These are phyloP conservation scores for Debaryomyces udenii DNA, from an alignment of 1,139 yeast species.

Conservation along the genomic window DNA sequence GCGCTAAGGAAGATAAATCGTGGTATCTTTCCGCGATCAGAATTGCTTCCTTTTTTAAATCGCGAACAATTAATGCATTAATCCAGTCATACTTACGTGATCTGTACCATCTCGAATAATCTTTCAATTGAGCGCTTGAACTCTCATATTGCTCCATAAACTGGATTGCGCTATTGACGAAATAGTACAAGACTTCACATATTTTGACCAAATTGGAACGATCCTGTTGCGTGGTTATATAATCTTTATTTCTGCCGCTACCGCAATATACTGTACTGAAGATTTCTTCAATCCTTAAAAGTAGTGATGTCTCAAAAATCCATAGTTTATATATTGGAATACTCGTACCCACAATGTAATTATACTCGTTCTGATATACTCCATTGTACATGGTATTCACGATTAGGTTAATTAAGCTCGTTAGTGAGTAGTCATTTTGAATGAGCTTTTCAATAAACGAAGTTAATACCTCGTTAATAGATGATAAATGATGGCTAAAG, in stretches of 20 bases:
- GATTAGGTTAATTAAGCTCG: constrained; percentile 33
- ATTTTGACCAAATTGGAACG: constrained; percentile 26
- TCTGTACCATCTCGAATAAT: constrained; percentile 41
- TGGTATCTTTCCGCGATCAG: constrained; percentile 66
- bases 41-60: constrained; percentile 56
- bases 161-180: constrained; percentile 40
- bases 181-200: constrained; percentile 40
- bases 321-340: constrained; percentile 32
- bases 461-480: constrained; percentile 40
- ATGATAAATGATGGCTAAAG: constrained; percentile 32
- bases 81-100: constrained; percentile 52
- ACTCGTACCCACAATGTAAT: constrained; percentile 28
- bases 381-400: constrained; percentile 44
- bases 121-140: constrained; percentile 26
- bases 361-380: constrained; percentile 46
- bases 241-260: constrained; percentile 16
- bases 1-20: constrained; percentile 69
- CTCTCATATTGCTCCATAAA: constrained; percentile 33
- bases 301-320: constrained; percentile 43
- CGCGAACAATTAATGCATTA: constrained; percentile 48
- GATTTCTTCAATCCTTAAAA: constrained; percentile 36
- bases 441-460: constrained; percentile 31
- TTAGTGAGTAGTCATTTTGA: constrained; percentile 24
- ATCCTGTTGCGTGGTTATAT: constrained; percentile 19
- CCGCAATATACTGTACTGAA: constrained; percentile 26